phyloP scores from a whole-genome alignment of 768 basidiomycete genomes.

The Melanogaster broomeanus region DNA sequence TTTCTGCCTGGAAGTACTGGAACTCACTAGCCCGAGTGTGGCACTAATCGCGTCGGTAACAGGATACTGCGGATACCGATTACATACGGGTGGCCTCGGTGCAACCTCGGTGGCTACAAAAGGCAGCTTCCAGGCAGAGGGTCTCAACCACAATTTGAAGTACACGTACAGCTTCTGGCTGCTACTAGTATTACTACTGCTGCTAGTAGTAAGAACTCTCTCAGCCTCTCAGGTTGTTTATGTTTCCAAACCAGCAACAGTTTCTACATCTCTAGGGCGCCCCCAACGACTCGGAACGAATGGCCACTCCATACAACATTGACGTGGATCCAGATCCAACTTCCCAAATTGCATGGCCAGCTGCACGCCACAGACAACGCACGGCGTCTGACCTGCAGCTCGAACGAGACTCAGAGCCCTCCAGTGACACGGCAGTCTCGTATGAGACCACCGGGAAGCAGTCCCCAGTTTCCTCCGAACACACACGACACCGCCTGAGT shows the following conservation, averaged over 20 bases:
- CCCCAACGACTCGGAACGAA: conserved; percentile 31
- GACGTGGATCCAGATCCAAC: conserved; percentile 74
- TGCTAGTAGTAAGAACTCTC: background rate
- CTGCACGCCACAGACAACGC: conserved; percentile 37
- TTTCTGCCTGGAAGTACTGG: background rate
- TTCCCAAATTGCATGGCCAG: conserved; percentile 78
- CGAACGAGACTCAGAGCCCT: conserved; percentile 20
- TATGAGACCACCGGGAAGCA: conserved; percentile 36
- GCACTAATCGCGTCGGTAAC: background rate
- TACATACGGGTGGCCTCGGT: background rate
- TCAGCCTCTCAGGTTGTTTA: conserved; percentile 6
- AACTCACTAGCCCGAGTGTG: too few species aligned
- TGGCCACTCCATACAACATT: conserved; percentile 58
- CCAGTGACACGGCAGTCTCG: conserved; percentile 21
- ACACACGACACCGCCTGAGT: conserved; percentile 26
- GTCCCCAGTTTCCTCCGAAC: conserved; percentile 18
- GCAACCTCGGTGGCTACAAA: conserved; percentile 8
- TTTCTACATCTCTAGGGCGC: background rate
- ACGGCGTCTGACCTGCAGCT: conserved; percentile 23
- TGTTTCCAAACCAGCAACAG: conserved; percentile 6
- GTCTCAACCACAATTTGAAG: too few species aligned
- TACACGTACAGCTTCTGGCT: background rate
- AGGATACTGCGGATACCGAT: conserved; percentile 28
- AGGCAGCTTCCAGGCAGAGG: conserved; percentile 5
- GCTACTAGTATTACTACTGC: background rate